These are phyloP conservation scores for Globisporangium cystogenes DNA, from an alignment of 352 stramenopile species.

Conservation along the genomic window DNA sequence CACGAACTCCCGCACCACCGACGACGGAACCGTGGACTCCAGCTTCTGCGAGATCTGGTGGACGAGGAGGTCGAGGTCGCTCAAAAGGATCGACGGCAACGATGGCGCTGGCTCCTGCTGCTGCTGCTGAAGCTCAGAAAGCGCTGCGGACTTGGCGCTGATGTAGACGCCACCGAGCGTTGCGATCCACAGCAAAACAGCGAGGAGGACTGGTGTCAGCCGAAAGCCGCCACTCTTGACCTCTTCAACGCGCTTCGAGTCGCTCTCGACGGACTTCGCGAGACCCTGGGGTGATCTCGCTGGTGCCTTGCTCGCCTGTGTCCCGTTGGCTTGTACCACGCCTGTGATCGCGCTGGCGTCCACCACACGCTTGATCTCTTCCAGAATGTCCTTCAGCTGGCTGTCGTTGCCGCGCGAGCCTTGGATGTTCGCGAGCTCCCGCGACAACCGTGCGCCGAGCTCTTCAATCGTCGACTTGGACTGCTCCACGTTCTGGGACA, in stretches of 20 bases:
- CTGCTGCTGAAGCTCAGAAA: constrained; percentile 14
- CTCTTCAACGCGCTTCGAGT: background rate
- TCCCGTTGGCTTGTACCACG: background rate
- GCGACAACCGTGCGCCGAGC: constrained; percentile 10
- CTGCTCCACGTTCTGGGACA: constrained; percentile 15
- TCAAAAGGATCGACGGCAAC: constrained; percentile 10
- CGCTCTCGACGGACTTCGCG: background rate
- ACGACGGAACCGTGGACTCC: constrained; percentile 9
- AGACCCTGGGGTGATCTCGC: constrained; percentile 1
- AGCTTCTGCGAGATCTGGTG: constrained; percentile 17
- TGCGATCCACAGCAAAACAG: constrained; percentile 13
- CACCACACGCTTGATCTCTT: constrained; percentile 16
- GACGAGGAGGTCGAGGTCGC: constrained; percentile 16
- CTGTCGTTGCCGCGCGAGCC: constrained; percentile 10
- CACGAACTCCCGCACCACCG: constrained; percentile 14
- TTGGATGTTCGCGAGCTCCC: constrained; percentile 13
- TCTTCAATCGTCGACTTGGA: constrained; percentile 19
- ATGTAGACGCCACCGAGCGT: constrained; percentile 19
- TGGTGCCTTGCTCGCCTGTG: constrained; percentile 1
- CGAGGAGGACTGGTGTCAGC: constrained; percentile 5
- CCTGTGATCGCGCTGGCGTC: constrained; percentile 4
- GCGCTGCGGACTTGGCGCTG: constrained; percentile 13
- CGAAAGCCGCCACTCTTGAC: constrained; percentile 5
- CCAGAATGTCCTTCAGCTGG: constrained; percentile 13
- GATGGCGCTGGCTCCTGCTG: background rate